phyloP scores from a whole-genome alignment of 2,329 filamentous ascomycete species.

The Neocatenulostroma microsporum region DNA sequence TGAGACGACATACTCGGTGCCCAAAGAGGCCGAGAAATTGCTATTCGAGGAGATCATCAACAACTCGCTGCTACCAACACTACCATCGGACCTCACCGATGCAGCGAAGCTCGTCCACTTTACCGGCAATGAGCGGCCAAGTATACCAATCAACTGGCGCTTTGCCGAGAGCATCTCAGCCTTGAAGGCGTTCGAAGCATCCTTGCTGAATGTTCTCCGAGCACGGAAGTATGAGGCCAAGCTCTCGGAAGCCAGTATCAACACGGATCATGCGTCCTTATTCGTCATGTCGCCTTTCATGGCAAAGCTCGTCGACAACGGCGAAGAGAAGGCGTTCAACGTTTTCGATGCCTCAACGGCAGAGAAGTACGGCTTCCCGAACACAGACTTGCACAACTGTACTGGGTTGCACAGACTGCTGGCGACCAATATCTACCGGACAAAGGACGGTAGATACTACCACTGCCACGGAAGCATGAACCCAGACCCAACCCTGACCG shows the following conservation, averaged over 20 bases:
- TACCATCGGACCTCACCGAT: constrained; percentile 32
- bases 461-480: constrained; percentile 44
- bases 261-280: constrained; percentile 42
- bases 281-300: constrained; percentile 38
- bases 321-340: constrained; percentile 28
- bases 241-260: constrained; percentile 31
- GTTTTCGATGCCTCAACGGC: constrained; percentile 8
- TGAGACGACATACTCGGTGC: constrained; percentile 13
- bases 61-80: constrained; percentile 35
- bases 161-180: constrained; percentile 48
- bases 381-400: constrained; percentile 3
- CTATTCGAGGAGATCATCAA: constrained; percentile 36
- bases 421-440: constrained; percentile 39
- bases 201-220: constrained; percentile 36
- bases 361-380: constrained; percentile 9
- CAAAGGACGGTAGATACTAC: constrained; percentile 39
- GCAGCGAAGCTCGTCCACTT: constrained; percentile 36
- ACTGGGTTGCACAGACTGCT: constrained; percentile 25
- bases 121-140: constrained; percentile 32
- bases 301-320: constrained; percentile 32
- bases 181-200: constrained; percentile 34
- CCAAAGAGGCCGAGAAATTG: constrained; percentile 19
- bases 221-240: constrained; percentile 27
- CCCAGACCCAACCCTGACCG: constrained; percentile 35
- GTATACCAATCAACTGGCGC: constrained; percentile 48